phyloP scores from a whole-genome alignment of 768 basidiomycete genomes.

The Trametes cubensis region DNA sequence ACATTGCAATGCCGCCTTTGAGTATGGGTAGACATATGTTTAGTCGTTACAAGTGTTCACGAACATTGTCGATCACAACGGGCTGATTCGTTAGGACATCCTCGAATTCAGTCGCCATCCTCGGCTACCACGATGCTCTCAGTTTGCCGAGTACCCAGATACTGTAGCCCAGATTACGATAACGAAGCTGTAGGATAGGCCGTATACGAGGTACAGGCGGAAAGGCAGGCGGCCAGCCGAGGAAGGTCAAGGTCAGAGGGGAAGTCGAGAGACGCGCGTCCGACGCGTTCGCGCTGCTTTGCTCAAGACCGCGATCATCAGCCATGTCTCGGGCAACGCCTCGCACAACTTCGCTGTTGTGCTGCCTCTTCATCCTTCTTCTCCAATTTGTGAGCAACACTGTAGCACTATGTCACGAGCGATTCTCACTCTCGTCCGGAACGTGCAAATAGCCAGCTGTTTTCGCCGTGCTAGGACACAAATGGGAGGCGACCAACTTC shows the following conservation, averaged over 20 bases:
- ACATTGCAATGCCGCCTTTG: constrained; percentile 16
- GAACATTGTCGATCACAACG: constrained; percentile 97
- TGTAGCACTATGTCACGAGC: not conserved
- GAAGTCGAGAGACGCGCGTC: constrained; percentile 22
- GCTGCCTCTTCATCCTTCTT: constrained; percentile 25
- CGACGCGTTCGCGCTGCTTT: constrained; percentile 16
- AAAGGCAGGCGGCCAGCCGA: constrained; percentile 14
- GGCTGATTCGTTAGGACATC: constrained; percentile 98
- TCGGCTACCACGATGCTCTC: constrained; percentile 7
- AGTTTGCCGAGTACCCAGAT: not conserved
- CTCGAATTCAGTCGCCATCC: constrained; percentile 86
- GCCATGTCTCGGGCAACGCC: constrained; percentile 23
- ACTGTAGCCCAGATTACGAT: constrained; percentile 5
- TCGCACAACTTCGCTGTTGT: constrained; percentile 20
- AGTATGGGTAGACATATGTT: constrained; percentile 20
- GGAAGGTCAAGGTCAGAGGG: constrained; percentile 20
- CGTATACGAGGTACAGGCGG: not conserved
- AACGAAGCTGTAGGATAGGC: constrained; percentile 14
- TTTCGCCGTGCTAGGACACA: constrained; percentile 51
- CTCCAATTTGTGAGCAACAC: constrained; percentile 26
- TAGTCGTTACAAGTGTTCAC: constrained; percentile 37
- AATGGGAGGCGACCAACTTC: constrained; percentile 90
- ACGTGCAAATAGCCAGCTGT: constrained; percentile 39
- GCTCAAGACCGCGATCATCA: constrained; percentile 19
- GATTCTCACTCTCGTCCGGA: not conserved